Evolutionary conservation across 371 early-diverging fungal species (phyloP), one percentile per base, ranked within the genome.

Genomic region (Saksenaea vasiformis): DNA sequence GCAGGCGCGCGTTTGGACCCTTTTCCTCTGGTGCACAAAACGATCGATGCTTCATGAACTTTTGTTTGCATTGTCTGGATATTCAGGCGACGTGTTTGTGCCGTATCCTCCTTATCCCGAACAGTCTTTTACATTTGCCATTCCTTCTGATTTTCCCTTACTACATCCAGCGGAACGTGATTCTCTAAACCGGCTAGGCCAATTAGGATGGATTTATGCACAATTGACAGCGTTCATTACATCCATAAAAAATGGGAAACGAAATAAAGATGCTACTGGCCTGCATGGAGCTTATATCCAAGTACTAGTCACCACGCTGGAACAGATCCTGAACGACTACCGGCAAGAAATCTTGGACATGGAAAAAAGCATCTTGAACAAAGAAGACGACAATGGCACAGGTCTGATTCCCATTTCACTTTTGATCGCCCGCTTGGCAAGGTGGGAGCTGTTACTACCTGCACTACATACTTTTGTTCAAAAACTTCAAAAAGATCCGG

Each of bases 11-110:
- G 51, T 9, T 43, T 31, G 11, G 24, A 24, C 27, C 59, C 38
- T 24, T 59, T 59, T 17, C 24, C 31, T 43, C 31, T 31, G 31
- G 31, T 7, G 31, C 10, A 47, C 51, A 53, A 51, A 53, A 36
- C n/a, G 36, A 55, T 28, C 60, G 47, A 92, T 93, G 93, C 83
- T 91, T 31, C 93, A 93, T 74, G 93, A 93, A 80, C 74, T 93
- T 53, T 79, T 93, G 38, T 77, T 90, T 62, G 83, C 85, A 10
- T 76, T 93, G 31, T 78, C 86, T 15, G 93, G 93, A 8, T 79
- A 83, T 62, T 78, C 89, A 15, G 88, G 90, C 34, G 86, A 87
- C 65, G 74, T 93, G 37, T 90, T 91, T 70, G 72, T 79, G 5
- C 86, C 89, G 2, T 71, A 68, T 57, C 90, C 89, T 5, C 66